Percentiles rank a stretch among this genome's conserved stretches.
Evolutionary conservation across 1,139 yeast species (phyloP).

Genomic region (Blastobotrys capitulatus): DNA sequence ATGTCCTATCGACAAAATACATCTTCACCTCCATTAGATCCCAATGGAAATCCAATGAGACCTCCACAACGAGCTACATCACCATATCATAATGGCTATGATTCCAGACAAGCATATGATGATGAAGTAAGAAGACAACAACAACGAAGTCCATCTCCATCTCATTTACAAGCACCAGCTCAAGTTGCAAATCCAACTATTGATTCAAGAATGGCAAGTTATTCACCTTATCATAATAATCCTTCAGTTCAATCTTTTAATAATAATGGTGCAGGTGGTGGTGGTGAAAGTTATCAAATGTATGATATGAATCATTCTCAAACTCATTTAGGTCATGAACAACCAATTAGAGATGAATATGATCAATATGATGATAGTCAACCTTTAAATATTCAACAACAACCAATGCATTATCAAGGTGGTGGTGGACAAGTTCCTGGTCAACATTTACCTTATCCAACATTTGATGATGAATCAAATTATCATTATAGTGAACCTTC

Average conservation of each 20-base stretch:
- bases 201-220: constrained; percentile 15
- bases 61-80: constrained; percentile 4
- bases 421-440: not conserved
- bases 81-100: constrained; percentile 1
- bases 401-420: not conserved
- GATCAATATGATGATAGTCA: constrained; percentile 17
- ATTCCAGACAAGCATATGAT: not conserved
- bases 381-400: constrained; percentile 17
- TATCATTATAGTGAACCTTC: constrained; percentile 14
- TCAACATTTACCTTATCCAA: constrained; percentile 21
- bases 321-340: constrained; percentile 10
- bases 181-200: constrained; percentile 14
- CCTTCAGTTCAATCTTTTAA: constrained; percentile 6
- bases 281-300: constrained; percentile 20
- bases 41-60: not conserved
- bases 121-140: not conserved
- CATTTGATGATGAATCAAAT: constrained; percentile 19
- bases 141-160: not conserved
- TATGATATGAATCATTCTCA: constrained; percentile 19
- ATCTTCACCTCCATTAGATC: constrained; percentile 1
- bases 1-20: constrained; percentile 1
- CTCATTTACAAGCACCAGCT: constrained; percentile 7
- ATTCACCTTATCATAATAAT: constrained; percentile 7
- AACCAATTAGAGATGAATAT: constrained; percentile 16
- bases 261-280: constrained; percentile 8